A percentile compares a stretch with the other conserved stretches of the same genome.
These are phyloP conservation scores for Tylopilus sp. DNA, from an alignment of 1,284 basidiomycete genomes.

Conservation along the genomic window DNA sequence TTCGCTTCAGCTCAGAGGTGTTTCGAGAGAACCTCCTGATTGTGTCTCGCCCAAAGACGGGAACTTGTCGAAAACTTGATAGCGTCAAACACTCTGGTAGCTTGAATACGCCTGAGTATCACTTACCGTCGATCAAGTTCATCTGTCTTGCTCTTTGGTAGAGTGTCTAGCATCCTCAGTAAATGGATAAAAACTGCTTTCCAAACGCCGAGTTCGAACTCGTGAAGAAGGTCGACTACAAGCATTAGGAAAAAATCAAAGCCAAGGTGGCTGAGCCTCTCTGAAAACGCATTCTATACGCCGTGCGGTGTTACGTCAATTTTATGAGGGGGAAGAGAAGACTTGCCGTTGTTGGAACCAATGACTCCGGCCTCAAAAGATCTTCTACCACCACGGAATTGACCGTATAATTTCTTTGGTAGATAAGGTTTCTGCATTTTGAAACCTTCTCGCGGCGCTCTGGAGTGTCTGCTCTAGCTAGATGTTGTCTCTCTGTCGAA, in stretches of 20 bases:
- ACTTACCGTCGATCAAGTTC: background rate
- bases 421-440: conserved; percentile 35
- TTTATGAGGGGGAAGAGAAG: too few species aligned
- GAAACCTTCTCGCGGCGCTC: conserved; percentile 33
- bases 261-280: background rate
- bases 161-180: conserved; percentile 13
- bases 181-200: conserved; percentile 25
- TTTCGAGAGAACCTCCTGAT: conserved; percentile 24
- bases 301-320: too few species aligned
- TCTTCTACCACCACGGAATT: background rate
- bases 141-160: too few species aligned
- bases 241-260: conserved; percentile 26
- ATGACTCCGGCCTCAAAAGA: background rate
- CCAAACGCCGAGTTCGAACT: conserved; percentile 35
- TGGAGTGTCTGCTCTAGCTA: conserved; percentile 35
- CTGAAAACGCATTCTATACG: conserved; percentile 21
- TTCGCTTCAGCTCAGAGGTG: conserved; percentile 41
- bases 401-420: conserved; percentile 13
- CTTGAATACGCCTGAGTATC: too few species aligned
- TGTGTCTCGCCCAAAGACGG: conserved; percentile 35
- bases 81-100: too few species aligned
- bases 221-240: conserved; percentile 35
- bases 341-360: conserved; percentile 11
- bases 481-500: background rate
- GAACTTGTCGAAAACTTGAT: conserved; percentile 10